These are phyloP conservation scores for Senna tora DNA, from an alignment of 306 rosid genomes.

Conservation along the genomic window DNA sequence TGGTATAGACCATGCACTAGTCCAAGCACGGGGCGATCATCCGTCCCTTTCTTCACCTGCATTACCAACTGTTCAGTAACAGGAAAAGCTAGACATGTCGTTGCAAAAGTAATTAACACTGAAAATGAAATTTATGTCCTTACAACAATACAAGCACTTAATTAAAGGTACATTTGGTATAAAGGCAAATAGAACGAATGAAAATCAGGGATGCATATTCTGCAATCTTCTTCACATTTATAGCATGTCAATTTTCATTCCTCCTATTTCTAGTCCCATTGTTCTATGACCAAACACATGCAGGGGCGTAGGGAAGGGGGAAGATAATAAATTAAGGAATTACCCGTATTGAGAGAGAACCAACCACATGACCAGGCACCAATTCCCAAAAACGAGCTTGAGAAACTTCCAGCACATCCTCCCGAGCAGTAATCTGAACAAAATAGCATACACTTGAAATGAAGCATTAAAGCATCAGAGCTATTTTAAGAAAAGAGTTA, in stretches of 20 bases:
- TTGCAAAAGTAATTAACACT: not conserved
- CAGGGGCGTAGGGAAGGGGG: conserved; percentile 11
- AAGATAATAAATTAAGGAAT: conserved; percentile 15
- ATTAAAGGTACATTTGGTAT: not conserved
- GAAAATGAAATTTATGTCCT: conserved; percentile 16
- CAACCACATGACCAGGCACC: conserved; percentile 92
- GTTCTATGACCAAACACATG: not conserved
- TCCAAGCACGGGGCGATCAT: conserved; percentile 66
- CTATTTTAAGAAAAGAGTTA: conserved; percentile 7
- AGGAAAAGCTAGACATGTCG: not conserved
- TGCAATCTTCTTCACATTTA: too few species aligned
- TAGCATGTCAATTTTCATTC: conserved; percentile 4
- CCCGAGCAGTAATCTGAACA: conserved; percentile 67
- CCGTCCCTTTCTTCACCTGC: conserved; percentile 77
- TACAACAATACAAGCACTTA: not conserved
- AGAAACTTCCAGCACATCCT: conserved; percentile 77
- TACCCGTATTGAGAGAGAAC: conserved; percentile 76
- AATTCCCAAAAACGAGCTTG: conserved; percentile 92
- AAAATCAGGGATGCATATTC: not conserved
- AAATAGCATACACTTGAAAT: not conserved
- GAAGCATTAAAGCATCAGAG: conserved; percentile 17
- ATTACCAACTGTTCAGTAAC: conserved; percentile 19
- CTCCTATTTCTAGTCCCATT: not conserved
- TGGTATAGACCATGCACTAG: conserved; percentile 86
- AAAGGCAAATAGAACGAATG: not conserved